These are phyloP conservation scores for Moringa oleifera DNA, from an alignment of 345 rosid genomes.

Conservation along the genomic window DNA sequence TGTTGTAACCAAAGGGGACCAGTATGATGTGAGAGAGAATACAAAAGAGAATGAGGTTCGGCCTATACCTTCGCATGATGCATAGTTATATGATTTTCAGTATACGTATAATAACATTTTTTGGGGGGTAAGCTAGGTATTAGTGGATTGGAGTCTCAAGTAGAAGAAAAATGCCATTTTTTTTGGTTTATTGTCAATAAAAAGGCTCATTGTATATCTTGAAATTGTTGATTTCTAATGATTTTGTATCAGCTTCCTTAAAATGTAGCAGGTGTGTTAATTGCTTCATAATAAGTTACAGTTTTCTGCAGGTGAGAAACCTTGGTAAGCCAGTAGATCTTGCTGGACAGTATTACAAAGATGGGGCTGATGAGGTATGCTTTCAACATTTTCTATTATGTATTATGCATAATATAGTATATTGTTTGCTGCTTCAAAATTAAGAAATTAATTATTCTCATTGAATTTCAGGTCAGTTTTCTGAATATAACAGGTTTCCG, in stretches of 20 bases:
- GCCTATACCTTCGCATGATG: neutral
- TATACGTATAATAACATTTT: neutral
- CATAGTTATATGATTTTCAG: neutral
- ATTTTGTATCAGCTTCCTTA: neutral
- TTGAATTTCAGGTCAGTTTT: slow-evolving; percentile 72
- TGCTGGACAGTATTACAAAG: slow-evolving; percentile 80
- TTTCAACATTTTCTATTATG: slow-evolving; percentile 13
- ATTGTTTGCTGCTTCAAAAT: too few relatives aligned
- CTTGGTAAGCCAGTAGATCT: slow-evolving; percentile 98
- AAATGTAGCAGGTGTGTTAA: too few relatives aligned
- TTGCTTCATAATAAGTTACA: too few relatives aligned
- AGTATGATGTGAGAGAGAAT: slow-evolving; percentile 85
- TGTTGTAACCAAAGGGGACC: slow-evolving; percentile 97
- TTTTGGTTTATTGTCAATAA: too few relatives aligned
- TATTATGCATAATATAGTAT: too few relatives aligned
- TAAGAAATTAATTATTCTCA: slow-evolving; percentile 11
- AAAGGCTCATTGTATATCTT: neutral
- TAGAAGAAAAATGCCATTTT: neutral
- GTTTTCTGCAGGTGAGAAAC: slow-evolving; percentile 69
- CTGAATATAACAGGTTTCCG: slow-evolving; percentile 93
- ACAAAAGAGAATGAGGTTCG: slow-evolving; percentile 82
- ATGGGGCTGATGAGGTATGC: slow-evolving; percentile 94
- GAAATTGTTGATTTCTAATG: too few relatives aligned
- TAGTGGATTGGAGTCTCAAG: neutral
- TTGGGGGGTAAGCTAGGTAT: neutral